Evolutionary conservation across 169 alveolate genomes (phyloP).

Genomic region (Cryptosporidium bovis): DNA sequence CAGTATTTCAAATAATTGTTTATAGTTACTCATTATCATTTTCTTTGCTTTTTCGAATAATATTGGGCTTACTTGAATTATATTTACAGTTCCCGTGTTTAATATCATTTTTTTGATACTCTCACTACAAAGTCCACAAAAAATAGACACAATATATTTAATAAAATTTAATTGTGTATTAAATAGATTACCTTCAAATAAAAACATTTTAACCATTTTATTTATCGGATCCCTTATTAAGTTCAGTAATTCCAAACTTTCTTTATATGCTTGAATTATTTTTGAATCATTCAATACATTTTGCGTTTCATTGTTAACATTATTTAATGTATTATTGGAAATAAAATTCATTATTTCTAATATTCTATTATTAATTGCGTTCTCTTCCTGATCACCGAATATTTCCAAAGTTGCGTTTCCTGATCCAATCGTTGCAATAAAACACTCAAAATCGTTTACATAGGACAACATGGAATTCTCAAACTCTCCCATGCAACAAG

Average conservation of each 20-base stretch:
- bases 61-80: constrained; percentile 7
- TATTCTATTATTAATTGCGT: neutral
- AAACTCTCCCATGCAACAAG: constrained; percentile 9
- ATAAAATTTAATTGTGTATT: neutral
- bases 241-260: neutral
- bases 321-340: neutral
- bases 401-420: neutral
- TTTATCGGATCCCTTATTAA: neutral
- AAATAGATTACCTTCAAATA: neutral
- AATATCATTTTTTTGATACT: neutral
- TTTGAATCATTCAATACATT: neutral
- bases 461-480: neutral
- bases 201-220: neutral
- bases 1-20: neutral
- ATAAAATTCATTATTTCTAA: neutral
- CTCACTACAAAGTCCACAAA: constrained; percentile 10
- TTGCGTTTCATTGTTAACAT: neutral
- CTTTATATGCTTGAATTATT: neutral
- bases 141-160: neutral
- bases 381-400: neutral
- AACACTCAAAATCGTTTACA: neutral
- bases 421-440: neutral
- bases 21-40: neutral
- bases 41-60: neutral
- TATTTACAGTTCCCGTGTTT: constrained; percentile 2